Evolutionary conservation across 345 rosid genomes (phyloP).

Genomic region (Pistacia integerrima): DNA sequence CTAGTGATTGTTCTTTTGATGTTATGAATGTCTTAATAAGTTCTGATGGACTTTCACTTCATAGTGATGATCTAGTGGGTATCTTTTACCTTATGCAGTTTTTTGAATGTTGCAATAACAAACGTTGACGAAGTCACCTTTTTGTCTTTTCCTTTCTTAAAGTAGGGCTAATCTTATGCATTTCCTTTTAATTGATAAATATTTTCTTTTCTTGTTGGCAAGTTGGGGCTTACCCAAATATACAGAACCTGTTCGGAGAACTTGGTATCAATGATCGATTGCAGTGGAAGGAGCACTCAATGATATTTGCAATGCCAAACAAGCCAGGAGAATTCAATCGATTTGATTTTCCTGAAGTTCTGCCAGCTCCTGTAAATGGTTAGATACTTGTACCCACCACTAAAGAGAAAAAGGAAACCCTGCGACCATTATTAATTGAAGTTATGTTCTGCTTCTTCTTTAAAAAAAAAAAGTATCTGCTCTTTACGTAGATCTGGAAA

Average conservation of each 20-base stretch:
- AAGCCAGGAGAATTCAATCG: conserved; percentile 93
- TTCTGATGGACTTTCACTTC: background rate
- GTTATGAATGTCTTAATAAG: background rate
- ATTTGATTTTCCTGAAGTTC: conserved; percentile 89
- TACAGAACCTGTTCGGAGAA: conserved; percentile 91
- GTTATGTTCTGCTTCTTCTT: background rate
- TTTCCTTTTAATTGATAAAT: conserved; percentile 9
- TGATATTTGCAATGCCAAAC: conserved; percentile 98
- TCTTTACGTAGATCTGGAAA: too few species aligned
- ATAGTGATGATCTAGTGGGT: background rate
- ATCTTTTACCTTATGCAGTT: background rate
- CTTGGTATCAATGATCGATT: conserved; percentile 86
- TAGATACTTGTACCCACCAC: conserved; percentile 17
- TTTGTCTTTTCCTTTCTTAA: background rate
- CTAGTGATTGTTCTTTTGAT: background rate
- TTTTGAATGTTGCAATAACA: background rate
- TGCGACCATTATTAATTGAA: background rate
- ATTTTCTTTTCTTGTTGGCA: conserved; percentile 31
- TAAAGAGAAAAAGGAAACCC: background rate
- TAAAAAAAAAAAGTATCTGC: too few species aligned
- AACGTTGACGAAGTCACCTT: background rate
- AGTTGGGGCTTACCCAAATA: conserved; percentile 96
- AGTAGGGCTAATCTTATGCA: background rate
- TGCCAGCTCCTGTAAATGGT: conserved; percentile 94
- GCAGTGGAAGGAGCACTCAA: conserved; percentile 98